Percentiles rank a stretch among this genome's conserved stretches.
phyloP scores from a whole-genome alignment of 164 flowering plant genomes.

The Sextonia rubra region DNA sequence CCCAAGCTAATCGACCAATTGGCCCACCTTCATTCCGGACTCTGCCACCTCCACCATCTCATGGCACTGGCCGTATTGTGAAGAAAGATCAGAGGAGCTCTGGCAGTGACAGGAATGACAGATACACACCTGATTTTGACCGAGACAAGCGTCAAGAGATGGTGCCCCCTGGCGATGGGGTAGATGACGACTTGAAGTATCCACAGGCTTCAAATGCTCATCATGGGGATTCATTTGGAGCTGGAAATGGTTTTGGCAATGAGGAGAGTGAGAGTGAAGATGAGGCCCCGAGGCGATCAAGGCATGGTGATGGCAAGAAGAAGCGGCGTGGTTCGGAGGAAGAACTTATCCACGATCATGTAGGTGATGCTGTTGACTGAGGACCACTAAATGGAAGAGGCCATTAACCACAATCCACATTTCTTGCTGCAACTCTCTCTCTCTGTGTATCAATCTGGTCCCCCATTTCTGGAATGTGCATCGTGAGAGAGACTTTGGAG shows the following conservation, averaged over 20 bases:
- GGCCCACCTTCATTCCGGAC: slow-evolving; percentile 47
- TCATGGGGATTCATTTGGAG: slow-evolving; percentile 45
- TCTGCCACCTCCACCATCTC: slow-evolving; percentile 43
- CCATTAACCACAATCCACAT: background rate
- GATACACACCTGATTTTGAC: slow-evolving; percentile 41
- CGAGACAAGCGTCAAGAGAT: slow-evolving; percentile 48
- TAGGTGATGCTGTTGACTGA: slow-evolving; percentile 10
- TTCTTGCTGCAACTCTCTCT: background rate
- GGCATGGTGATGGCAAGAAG: slow-evolving; percentile 90
- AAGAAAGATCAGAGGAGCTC: slow-evolving; percentile 62
- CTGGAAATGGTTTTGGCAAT: slow-evolving; percentile 41
- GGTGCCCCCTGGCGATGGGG: slow-evolving; percentile 24
- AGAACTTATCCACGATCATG: slow-evolving; percentile 10
- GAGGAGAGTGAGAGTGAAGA: slow-evolving; percentile 97
- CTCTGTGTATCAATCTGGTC: background rate
- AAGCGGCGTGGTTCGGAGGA: slow-evolving; percentile 52
- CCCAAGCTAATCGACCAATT: slow-evolving; percentile 45
- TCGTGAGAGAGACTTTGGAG: background rate
- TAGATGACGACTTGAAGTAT: slow-evolving; percentile 39
- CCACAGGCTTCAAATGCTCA: slow-evolving; percentile 37
- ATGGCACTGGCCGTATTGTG: slow-evolving; percentile 24
- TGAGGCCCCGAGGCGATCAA: slow-evolving; percentile 92
- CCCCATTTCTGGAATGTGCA: background rate
- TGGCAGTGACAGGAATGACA: slow-evolving; percentile 37
- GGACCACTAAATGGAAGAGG: background rate